These are phyloP conservation scores for Mycena vulgaris DNA, from an alignment of 768 basidiomycete species.

Conservation along the genomic window DNA sequence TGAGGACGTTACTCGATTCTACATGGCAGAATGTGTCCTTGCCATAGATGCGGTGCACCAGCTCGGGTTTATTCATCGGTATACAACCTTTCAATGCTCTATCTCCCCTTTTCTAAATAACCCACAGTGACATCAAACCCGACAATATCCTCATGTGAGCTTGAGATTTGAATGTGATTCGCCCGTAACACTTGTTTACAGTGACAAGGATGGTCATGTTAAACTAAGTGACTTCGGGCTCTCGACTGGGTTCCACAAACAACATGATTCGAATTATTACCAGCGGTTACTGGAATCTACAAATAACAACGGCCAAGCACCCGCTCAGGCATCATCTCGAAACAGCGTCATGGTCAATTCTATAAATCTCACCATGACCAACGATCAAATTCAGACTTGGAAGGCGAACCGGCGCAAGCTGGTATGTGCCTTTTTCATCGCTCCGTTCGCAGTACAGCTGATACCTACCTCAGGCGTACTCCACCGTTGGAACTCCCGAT, in stretches of 20 bases:
- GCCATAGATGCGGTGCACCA: conserved; percentile 98
- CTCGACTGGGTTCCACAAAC: conserved; percentile 99
- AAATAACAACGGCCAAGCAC: conserved; percentile 55
- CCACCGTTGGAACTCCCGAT: conserved; percentile 77
- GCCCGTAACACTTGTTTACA: conserved; percentile 60
- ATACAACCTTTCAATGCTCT: conserved; percentile 38
- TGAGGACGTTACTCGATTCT: conserved; percentile 97
- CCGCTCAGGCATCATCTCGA: conserved; percentile 70
- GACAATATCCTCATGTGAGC: conserved; percentile 85
- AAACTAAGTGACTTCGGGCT: conserved; percentile 99
- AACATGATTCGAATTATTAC: conserved; percentile 97
- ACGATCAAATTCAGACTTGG: conserved; percentile 96
- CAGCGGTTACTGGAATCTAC: conserved; percentile 86
- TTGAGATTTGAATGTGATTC: no score
- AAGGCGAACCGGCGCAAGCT: conserved; percentile 98
- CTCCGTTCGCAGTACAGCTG: conserved; percentile 3
- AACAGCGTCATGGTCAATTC: conserved; percentile 99
- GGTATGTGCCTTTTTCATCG: conserved; percentile 59
- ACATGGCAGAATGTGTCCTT: conserved; percentile 98
- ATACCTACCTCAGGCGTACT: conserved; percentile 88
- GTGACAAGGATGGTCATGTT: conserved; percentile 95
- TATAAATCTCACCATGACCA: conserved; percentile 96
- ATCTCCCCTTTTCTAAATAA: conserved; percentile 18
- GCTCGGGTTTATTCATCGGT: conserved; percentile 98
- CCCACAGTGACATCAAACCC: conserved; percentile 94